phyloP scores from a whole-genome alignment of 2,329 filamentous ascomycete genomes.

The Zasmidium cellare region DNA sequence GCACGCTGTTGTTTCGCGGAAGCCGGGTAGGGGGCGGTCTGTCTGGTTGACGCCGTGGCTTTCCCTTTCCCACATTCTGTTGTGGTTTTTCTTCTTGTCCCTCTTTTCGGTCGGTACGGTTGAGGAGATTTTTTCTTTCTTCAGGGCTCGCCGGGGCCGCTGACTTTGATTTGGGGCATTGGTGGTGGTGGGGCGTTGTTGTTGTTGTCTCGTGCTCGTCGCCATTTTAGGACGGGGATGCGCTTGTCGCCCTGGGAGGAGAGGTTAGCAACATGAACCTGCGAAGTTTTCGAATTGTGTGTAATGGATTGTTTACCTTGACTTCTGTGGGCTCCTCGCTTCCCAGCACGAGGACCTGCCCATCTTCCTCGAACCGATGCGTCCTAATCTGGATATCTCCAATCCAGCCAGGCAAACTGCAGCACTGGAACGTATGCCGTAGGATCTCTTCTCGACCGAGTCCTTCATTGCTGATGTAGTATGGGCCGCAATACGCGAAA shows the following conservation, averaged over 20 bases:
- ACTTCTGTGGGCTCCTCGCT: slow-evolving; percentile 40
- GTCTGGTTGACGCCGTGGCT: not conserved
- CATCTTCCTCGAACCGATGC: slow-evolving; percentile 40
- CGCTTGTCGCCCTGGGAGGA: slow-evolving; percentile 35
- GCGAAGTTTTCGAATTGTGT: too few species aligned
- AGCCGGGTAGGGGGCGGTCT: not conserved
- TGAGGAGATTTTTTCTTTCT: not conserved
- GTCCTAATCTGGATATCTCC: slow-evolving; percentile 39
- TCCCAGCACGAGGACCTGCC: slow-evolving; percentile 39
- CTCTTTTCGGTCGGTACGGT: not conserved
- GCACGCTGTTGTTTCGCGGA: not conserved
- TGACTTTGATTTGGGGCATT: slow-evolving; percentile 40
- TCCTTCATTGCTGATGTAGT: slow-evolving; percentile 40
- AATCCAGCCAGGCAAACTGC: slow-evolving; percentile 41
- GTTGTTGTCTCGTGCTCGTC: slow-evolving; percentile 34
- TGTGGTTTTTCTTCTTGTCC: too few species aligned
- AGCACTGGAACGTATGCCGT: slow-evolving; percentile 39
- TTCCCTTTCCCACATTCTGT: too few species aligned
- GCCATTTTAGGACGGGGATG: slow-evolving; percentile 39
- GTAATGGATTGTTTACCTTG: slow-evolving; percentile 28
- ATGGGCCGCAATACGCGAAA: slow-evolving; percentile 39
- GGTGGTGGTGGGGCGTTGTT: slow-evolving; percentile 35
- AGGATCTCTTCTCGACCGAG: slow-evolving; percentile 35
- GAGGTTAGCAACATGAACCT: slow-evolving; percentile 1
- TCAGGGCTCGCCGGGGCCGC: slow-evolving; percentile 40